Base-by-base conservation (phyloP, 306 rosid species). In the Dalbergia oliveri region DNA sequence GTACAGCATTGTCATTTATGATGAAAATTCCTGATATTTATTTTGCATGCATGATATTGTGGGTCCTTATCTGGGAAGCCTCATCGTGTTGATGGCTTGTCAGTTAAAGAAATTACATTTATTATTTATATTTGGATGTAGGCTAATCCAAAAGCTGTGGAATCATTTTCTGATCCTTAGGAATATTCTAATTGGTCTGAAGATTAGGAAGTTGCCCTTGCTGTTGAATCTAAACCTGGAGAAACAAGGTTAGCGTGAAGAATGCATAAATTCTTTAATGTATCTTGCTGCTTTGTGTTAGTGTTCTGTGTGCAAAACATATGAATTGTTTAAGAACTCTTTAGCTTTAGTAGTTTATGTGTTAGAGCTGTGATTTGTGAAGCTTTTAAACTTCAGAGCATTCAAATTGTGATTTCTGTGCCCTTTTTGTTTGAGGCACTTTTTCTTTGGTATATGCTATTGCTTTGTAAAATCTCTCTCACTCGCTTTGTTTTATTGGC, bases 91-190 rank as follows among this genome's bases (percentile, higher is more conserved):
- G 43, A 59, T 75, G 49, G 49, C 59, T 11, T 51, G 63, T 19
- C 35, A 66, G 37, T 56, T 69, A 13, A 71, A 37, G 51, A 53
- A 66, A 71, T 65, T 54, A 63, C 33, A 16, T 78, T 10, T 61
- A 37, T 51, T 21, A 47, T 67, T 35, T 23, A 19, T 68, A 47
- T 75, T 78, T 78, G 78, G 45, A 26, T 37, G 49, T 83, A 93
- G 99, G 96, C 93, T 79, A 93, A 88, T 86, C 88, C 96, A 11
- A 95, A 93, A 85, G 97, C 98, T 80, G 99, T 97, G 3, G 97
- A 93, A 73, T 91, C 99, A 63, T 85, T 95, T 86, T 98, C 97
- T 83, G 92, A 93, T 87, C 98, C 98, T 33, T 97, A 90, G 82
- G 97, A 93, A 88, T 95, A 95, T 86, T 91, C 97, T 77, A 95